Base-by-base conservation (phyloP, 352 stramenopile genomes). In the Phytophthora fragariae region DNA sequence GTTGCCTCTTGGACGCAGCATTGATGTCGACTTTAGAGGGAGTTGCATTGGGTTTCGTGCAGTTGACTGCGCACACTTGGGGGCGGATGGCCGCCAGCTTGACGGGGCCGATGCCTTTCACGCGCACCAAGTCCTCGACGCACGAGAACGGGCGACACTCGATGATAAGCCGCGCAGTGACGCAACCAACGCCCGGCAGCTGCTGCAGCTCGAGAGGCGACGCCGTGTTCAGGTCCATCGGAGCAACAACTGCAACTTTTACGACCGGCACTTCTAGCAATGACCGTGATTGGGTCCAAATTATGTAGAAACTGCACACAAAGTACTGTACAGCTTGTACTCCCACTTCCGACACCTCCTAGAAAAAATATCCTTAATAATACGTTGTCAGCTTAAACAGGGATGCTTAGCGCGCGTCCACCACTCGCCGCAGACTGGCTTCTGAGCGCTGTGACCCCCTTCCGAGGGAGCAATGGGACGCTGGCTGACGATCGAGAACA, bases 21-120 rank as follows among this genome's bases (percentile, higher is more conserved):
- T 93, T 92, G 24, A 93, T 54, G 59, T 91, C 77, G 4, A 93
- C 63, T 52, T 70, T 68, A 57, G 19, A 39, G 24, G 24, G 15
- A 29, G 50, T 68, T 72, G n/a, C 17, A 65, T 27, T 63, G 53
- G 9, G 5, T 53, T 70, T 70, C 55, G 2, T 1, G 2, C 55
- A 62, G 33, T 52, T 29, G 62, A 57, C 60, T 5, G 24, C 68
- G 47, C 74, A 77, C n/a, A 79, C 39, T 17, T 66, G 70, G 29
- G 53, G 50, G 29, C 50, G 54, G 24, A 82, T 79, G 37, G 72
- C 75, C 58, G 67, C 60, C 14, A 82, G 82, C 44, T 76, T 81
- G 56, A 66, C 67, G 17, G 65, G 46, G 1, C 86, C 86, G 33
- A 92, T 88, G 19, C 79, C 77, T n/a, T 73, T 73, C 31, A 92